Evolutionary conservation across 83 land plant genomes (phyloP), one percentile per base, ranked within the genome.

Genomic region (Isoetes engelmannii): DNA sequence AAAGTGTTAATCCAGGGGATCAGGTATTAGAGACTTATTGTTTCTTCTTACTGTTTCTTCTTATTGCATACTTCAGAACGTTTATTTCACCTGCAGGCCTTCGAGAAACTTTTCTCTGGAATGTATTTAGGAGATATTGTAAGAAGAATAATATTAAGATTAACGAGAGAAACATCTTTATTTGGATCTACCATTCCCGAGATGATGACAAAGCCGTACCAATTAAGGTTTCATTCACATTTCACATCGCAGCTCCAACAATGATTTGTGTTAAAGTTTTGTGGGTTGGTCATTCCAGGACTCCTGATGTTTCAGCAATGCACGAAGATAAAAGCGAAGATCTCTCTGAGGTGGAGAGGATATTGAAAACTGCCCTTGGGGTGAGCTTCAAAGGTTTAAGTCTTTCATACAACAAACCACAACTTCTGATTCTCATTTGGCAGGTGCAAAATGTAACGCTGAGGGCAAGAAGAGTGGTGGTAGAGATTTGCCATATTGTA

Each of bases 61-160:
- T 20, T 6, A 9, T 59, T 45, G 28, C 67, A 28, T 64, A 7
- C 44, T 64, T 43, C 6, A 6, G 49, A 20, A 7, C 44, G 10
- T 6, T 37, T 64, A 5, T 6, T 45, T 8, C 45, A 15, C 19
- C 12, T 82, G 44, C 84, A 94, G 98, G 85, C 87, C 61, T 91
- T 91, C 76, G 99, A 91, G 80, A 95, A 88, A 70, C 80, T 95
- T 90, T 79, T 95, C 19, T 84, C 94, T 20, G 99, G 99, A 60
- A 91, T 95, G 99, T 95, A 95, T 78, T 72, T 91, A 37, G 99
- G 99, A 58, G 99, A 95, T 44, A 85, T 95, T 70, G 97, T 83
- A 12, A 82, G 99, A 61, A 83, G 89, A 73, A 89, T 91, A 18
- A 71, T 95, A 4, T 81, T 80, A 8, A 83, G 68, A 62, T 77